phyloP scores from a whole-genome alignment of 495 filamentous ascomycete species.

The Opeltia flavorubescens region DNA sequence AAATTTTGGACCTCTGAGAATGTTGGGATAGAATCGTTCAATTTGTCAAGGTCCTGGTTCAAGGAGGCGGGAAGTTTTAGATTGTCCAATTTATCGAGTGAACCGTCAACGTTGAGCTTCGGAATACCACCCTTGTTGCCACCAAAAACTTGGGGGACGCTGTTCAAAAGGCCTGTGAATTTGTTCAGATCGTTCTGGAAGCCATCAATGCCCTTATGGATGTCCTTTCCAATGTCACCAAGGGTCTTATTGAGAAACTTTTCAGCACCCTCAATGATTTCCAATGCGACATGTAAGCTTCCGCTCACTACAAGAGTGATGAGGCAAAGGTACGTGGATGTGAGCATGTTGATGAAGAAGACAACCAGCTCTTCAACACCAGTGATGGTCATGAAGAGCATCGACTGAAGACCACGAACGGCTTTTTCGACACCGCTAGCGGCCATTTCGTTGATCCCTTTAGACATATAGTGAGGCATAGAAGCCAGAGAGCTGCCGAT shows the following conservation, averaged over 20 bases:
- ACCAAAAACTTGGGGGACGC: conserved; percentile 21
- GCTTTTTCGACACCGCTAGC: conserved; percentile 63
- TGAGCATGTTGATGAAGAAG: conserved; percentile 81
- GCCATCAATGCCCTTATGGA: conserved; percentile 36
- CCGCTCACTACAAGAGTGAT: conserved; percentile 68
- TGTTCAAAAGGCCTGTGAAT: conserved; percentile 33
- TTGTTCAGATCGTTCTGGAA: conserved; percentile 51
- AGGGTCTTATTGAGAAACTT: conserved; percentile 63
- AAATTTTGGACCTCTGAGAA: conserved; percentile 73
- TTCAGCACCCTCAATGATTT: conserved; percentile 54
- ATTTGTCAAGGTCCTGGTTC: conserved; percentile 43
- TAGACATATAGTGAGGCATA: conserved; percentile 85
- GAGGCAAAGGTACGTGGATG: conserved; percentile 75
- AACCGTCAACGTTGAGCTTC: conserved; percentile 41
- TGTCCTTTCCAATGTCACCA: conserved; percentile 44
- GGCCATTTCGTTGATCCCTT: conserved; percentile 76
- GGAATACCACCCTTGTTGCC: conserved; percentile 25
- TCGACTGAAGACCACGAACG: conserved; percentile 58
- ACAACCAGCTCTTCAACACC: conserved; percentile 76
- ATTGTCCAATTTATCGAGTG: conserved; percentile 49
- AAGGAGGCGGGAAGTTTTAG: conserved; percentile 54
- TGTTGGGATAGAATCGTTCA: conserved; percentile 66
- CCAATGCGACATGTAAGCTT: conserved; percentile 53
- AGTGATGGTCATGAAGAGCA: conserved; percentile 64
- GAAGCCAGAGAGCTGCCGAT: conserved; percentile 93